Evolutionary conservation across 257 asterid species (phyloP), one percentile per base, ranked within the genome.

Genomic region (Solanum lycopersicoides): DNA sequence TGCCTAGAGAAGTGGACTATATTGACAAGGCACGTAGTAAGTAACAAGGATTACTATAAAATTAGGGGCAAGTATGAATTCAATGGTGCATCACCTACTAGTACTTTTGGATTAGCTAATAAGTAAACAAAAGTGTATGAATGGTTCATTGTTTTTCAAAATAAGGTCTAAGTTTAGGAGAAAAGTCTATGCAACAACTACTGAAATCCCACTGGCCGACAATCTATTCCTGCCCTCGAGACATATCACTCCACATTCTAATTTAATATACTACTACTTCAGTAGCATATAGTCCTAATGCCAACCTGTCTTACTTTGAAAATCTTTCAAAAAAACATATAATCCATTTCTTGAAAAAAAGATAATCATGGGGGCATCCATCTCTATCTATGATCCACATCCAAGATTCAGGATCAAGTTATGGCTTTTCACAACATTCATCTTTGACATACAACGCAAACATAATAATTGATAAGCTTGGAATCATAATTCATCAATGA

Each of bases 231-330:
- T 88, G 87, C 92, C 89, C 86, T 89, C 91, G 86, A 91, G 92
- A 90, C 89, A 91, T 84, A 75, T 86, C 89, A 83, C 89, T 89
- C 92, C 42, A 82, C 88, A 89, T 72, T 89, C 86, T 86, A 87
- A 77, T 88, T 80, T 45, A 73, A 60, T 86, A 85, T 80, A 82
- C 86, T 59, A 91, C 84, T 8, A 75, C 32, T 88, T 32, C 87
- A 87, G 60, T 35, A 88, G 80, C 79, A 72, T 86, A 89, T 56
- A 86, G 91, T 91, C 93, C 93, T 88, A 88, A 89, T 79, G 92
- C 94, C 93, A 94, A 92, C 93, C 96, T 93, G 94, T 91, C 93
- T 92, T 87, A 86, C 90, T 86, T 91, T 88, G 88, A 87, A 90
- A 92, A 86, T 23, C 88, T 87, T 89, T 90, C 88, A 76, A 86